These are phyloP conservation scores for Candida silvicultrix DNA, from an alignment of 805 yeast genomes.

Conservation along the genomic window DNA sequence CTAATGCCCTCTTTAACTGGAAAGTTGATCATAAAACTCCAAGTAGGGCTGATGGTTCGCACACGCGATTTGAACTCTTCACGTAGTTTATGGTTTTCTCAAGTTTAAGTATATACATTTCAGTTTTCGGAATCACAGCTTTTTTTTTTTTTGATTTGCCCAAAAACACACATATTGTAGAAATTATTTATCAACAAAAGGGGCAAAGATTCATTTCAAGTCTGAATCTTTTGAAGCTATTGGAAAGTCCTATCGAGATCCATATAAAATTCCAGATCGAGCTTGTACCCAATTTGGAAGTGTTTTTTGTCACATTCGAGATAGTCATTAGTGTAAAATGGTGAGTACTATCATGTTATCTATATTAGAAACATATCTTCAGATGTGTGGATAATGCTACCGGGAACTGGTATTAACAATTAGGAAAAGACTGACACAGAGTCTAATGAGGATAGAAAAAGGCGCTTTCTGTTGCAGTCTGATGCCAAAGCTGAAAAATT, in stretches of 20 bases:
- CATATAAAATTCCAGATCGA: too few relatives aligned
- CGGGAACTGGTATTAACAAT: neutral
- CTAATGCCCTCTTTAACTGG: too few relatives aligned
- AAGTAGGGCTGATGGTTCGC: neutral
- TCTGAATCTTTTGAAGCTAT: too few relatives aligned
- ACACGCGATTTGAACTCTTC: neutral
- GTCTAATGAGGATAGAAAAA: constrained; percentile 34
- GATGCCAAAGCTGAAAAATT: constrained; percentile 56
- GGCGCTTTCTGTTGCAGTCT: constrained; percentile 39
- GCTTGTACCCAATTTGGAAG: too few relatives aligned
- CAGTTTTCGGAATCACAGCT: neutral
- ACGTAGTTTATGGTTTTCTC: neutral
- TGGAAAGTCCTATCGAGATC: too few relatives aligned
- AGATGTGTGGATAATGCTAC: neutral
- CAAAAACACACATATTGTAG: neutral
- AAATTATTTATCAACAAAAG: neutral
- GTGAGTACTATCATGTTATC: neutral
- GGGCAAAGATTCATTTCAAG: neutral
- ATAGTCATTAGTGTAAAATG: neutral
- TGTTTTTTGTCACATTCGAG: neutral
- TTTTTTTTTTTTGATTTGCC: neutral
- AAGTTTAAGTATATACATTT: neutral
- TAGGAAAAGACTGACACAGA: constrained; percentile 9
- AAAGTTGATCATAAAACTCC: too few relatives aligned
- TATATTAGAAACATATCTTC: too few relatives aligned